Evolutionary conservation across 169 alveolate species (phyloP), one percentile per base, ranked within the genome.

Genomic region (Plasmodium relictum): DNA sequence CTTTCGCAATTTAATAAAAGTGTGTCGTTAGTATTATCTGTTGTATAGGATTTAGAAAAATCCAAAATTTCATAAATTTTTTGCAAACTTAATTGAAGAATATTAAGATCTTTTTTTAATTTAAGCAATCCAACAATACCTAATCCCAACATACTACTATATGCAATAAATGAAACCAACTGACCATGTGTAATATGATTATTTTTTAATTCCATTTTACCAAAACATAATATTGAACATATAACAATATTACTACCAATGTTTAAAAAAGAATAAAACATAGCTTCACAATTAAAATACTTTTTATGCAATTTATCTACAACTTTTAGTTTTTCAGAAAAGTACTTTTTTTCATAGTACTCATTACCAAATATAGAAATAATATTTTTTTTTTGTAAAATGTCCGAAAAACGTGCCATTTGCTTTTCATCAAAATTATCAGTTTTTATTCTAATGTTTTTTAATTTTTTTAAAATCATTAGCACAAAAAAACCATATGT

Each of bases 321-420:
- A 4, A 31, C 18, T 50, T 80, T 41, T 50, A 80, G 20, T 26
- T 52, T 37, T 50, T 80, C 50, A n/a, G 65, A 80, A 68, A 80
- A 80, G 68, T 66, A 41, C 5, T 45, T n/a, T 37, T 80, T 66
- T 80, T 80, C 90, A 80, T 80, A 65, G 50, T 44, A 52, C 50
- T 80, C 90, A 65, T 80, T 80, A 2, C 65, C 90, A 80, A 66
- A 80, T 37, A 80, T 31, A 5, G 78, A 50, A 16, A 80, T 65
- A n/a, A 80, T 61, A 80, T 61, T 80, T 80, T 80, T 80, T 80
- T 80, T 80, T 45, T 80, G 80, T 66, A 80, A 66, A 66, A 22
- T 50, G 26, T 80, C 90, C 26, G 90, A 66, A 42, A 80, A 66
- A 48, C 90, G 41, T n/a, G 78, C 83, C 80, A 80, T 80, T 80